Base-by-base conservation (phyloP, 2,329 filamentous ascomycete genomes). In the Zymoseptoria crescenta region DNA sequence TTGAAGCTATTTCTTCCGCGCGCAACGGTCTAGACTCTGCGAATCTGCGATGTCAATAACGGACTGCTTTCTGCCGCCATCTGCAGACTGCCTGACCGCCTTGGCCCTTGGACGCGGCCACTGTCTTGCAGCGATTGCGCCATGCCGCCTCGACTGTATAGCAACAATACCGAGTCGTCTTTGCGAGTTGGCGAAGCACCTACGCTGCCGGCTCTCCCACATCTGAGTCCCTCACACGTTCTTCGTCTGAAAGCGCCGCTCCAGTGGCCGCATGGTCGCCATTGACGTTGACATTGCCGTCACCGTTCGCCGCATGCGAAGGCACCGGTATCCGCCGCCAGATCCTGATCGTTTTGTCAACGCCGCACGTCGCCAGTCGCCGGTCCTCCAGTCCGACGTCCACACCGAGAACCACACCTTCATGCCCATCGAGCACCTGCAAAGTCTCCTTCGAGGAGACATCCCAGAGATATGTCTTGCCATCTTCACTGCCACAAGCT, bases 381-480 rank as follows among this genome's bases (percentile, higher is more conserved):
- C 75, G 76, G 55, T 78, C 77, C 8, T 75, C 76, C 27, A 78
- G 77, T 68, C 82, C 83, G 6, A 85, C 81, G 64, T 86, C 80
- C 9, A 87, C 83, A 0, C 80, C 77, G 41, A 87, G 72, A 5
- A 88, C 81, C 3, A 81, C 78, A 49, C 83, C 84, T 1, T 81
- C 78, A 61, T 85, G 83, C 1, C 79, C 79, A 27, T 80, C 74
- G 8, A 85, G 70, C 20, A 77, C 76, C 78, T 96, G 92, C 20
- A 96, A 77, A 2, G 96, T 77, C 57, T 88, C 85, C 74, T 97
- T 99, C 70, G 80, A 89, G 61, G 83, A 86, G 13, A 96, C 90
- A 68, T 97, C 91, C 94, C 94, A 99, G 56, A 96, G 81, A 16
- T 96, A 79, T 9, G 96, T 82, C 52, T 85, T 83, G 16, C 92